Evolutionary conservation across 208 protist species (phyloP).

Genomic region (Porcisia deanei): DNA sequence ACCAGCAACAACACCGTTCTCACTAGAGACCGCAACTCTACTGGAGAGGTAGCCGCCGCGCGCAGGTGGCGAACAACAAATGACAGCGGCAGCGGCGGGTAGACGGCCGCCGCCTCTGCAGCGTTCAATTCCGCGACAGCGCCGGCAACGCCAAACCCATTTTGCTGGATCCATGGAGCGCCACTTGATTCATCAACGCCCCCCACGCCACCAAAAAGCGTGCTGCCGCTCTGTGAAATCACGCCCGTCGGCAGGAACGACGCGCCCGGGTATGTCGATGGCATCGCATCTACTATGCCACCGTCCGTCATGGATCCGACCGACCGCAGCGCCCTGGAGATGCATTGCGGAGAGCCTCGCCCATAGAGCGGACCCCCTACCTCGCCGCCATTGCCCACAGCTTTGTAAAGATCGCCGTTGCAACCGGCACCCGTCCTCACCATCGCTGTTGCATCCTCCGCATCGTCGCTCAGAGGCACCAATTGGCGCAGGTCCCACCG

Average conservation of each 20-base stretch:
- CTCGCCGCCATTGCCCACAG: background rate
- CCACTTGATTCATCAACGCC: background rate
- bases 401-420: conserved; percentile 1
- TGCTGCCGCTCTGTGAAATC: too few species aligned
- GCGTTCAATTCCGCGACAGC: conserved; percentile 15
- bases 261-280: too few species aligned
- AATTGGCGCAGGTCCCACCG: conserved; percentile 46
- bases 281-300: too few species aligned
- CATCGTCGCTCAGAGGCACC: conserved; percentile 6
- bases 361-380: background rate
- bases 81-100: conserved; percentile 44
- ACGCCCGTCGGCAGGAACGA: too few species aligned
- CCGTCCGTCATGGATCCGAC: too few species aligned
- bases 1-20: background rate
- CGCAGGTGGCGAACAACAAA: conserved; percentile 34
- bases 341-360: too few species aligned
- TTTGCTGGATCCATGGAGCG: background rate
- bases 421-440: conserved; percentile 5
- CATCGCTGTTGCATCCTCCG: conserved; percentile 18
- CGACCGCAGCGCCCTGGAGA: too few species aligned
- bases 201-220: too few species aligned
- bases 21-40: background rate
- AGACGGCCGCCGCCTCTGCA: conserved; percentile 30
- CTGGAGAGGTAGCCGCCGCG: conserved; percentile 11
- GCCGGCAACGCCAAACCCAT: background rate